phyloP scores from a whole-genome alignment of 768 basidiomycete genomes.

The Boletales sp. region DNA sequence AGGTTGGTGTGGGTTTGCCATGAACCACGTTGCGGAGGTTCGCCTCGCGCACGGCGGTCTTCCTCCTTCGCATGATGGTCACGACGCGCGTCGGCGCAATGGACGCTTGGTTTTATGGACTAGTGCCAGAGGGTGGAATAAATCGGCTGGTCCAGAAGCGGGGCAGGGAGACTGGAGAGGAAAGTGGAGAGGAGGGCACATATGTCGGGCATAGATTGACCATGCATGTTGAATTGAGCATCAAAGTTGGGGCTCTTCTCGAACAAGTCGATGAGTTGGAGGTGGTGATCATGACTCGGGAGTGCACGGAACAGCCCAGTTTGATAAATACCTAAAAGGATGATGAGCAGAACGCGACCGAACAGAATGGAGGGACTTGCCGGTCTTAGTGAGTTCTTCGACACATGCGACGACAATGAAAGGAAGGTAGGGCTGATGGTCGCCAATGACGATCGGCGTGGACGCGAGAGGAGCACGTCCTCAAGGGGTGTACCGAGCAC shows the following conservation, averaged over 20 bases:
- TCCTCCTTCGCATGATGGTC: constrained; percentile 33
- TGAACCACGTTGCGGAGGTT: constrained; percentile 17
- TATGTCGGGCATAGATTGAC: too few relatives aligned
- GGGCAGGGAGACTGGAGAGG: constrained; percentile 44
- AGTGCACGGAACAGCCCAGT: constrained; percentile 40
- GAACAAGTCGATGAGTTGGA: constrained; percentile 37
- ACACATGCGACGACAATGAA: constrained; percentile 38
- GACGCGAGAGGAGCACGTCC: constrained; percentile 32
- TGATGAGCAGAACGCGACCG: neutral
- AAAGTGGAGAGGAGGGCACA: constrained; percentile 43
- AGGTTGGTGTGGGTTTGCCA: constrained; percentile 12
- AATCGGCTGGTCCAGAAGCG: constrained; percentile 41
- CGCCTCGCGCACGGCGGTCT: constrained; percentile 24
- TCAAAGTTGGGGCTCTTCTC: constrained; percentile 29
- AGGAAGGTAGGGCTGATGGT: constrained; percentile 37
- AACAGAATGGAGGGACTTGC: constrained; percentile 12
- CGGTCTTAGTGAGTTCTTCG: constrained; percentile 47
- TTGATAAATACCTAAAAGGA: constrained; percentile 38
- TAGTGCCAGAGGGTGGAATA: constrained; percentile 41
- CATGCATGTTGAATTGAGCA: constrained; percentile 26
- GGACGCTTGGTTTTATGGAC: constrained; percentile 42
- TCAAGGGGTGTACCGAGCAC: constrained; percentile 35
- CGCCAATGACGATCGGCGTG: constrained; percentile 33
- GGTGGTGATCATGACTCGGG: constrained; percentile 38
- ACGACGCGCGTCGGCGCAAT: constrained; percentile 29